Evolutionary conservation across 257 asterid genomes (phyloP), one percentile per base, ranked within the genome.

Genomic region (Orobanche coerulescens): DNA sequence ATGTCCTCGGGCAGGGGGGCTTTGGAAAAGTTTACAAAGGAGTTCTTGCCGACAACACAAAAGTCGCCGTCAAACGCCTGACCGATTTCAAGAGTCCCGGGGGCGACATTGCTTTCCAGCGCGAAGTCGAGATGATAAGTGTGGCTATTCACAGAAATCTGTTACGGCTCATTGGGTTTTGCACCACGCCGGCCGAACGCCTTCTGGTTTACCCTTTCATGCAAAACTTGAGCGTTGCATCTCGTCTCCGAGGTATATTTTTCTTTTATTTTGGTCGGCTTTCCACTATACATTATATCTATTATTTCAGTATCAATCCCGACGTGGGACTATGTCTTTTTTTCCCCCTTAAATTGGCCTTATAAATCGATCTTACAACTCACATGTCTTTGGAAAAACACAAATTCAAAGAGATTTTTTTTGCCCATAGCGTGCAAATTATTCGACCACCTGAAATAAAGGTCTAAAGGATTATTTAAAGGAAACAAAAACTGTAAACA

Each of bases 91-190:
- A 83, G 76, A 83, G 89, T 61, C 95, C 97, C 2, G 94, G 96
- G 33, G 94, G 96, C 30, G 97, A 91, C 70, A 81, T 69, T 22
- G 94, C 97, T 6, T 91, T 91, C 76, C 91, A 81, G 56, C 90
- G 97, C 14, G 97, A 90, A 76, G 95, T 90, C 10, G 95, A 87
- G 91, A 83, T 90, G 97, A 90, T 90, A 44, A 87, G 95, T 67
- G 95, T 90, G 42, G 97, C 97, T 70, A 95, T 90, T 30, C 97
- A 91, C 69, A 81, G 77, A 67, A 91, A 91, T 71, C 90, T 91
- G 43, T 69, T 91, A 47, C 78, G 89, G 23, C 63, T 91, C 63
- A 85, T 91, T 22, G 97, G 97, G 56, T 91, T 87, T 73, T 87
- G 96, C 78, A 87, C 96, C 55, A 87, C 97, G 2, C 89, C 95